phyloP scores from a whole-genome alignment of 805 yeast species.

The Candida coleopterorum region DNA sequence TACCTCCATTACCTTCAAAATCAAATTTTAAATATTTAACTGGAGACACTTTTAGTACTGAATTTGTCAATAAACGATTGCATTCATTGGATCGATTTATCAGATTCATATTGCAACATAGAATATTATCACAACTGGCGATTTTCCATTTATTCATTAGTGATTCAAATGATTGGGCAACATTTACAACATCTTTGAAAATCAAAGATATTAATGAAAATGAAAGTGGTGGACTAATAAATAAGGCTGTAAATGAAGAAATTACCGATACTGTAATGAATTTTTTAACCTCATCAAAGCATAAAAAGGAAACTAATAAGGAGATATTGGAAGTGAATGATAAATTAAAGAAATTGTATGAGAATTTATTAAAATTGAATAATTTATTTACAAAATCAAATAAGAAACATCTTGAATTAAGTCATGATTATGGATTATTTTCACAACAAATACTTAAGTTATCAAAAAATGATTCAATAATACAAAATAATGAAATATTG shows the following conservation, averaged over 20 bases:
- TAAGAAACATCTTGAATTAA: conserved; percentile 66
- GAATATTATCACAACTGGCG: conserved; percentile 62
- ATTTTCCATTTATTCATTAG: conserved; percentile 63
- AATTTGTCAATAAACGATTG: conserved; percentile 79
- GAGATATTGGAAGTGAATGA: conserved; percentile 61
- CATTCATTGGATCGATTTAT: conserved; percentile 75
- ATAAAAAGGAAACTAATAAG: conserved; percentile 72
- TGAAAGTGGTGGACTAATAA: conserved; percentile 22
- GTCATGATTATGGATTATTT: conserved; percentile 68
- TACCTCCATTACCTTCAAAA: conserved; percentile 94
- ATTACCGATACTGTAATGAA: conserved; percentile 91
- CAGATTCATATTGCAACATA: conserved; percentile 69
- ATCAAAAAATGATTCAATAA: conserved; percentile 33
- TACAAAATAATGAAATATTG: conserved; percentile 16
- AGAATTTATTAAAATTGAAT: conserved; percentile 75
- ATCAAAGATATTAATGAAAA: conserved; percentile 19
- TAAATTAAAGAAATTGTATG: conserved; percentile 77
- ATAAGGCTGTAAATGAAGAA: conserved; percentile 54
- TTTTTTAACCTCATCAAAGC: conserved; percentile 71
- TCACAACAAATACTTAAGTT: conserved; percentile 65
- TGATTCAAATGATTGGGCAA: conserved; percentile 70
- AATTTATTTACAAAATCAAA: conserved; percentile 69
- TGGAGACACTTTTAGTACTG: conserved; percentile 85
- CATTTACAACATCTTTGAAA: conserved; percentile 57
- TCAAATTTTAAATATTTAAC: conserved; percentile 86